Evolutionary conservation across 352 stramenopile genomes (phyloP), one percentile per base, ranked within the genome.

Genomic region (Phytophthora palmivora): DNA sequence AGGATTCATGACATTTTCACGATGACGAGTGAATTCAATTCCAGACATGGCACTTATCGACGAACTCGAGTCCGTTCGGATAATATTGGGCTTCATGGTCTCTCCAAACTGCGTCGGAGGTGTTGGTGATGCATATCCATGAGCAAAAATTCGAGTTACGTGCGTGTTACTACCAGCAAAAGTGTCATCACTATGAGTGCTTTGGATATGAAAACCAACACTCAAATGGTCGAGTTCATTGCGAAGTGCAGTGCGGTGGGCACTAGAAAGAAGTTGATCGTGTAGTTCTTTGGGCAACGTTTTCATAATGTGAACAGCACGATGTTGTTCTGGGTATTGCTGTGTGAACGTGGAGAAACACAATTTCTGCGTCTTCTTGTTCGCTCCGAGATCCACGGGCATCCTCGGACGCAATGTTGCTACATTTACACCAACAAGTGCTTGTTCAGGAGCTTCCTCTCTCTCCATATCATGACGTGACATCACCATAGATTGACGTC

Each of bases 231-330:
- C 74, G 5, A 90, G 53, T 37, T 80, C 72, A 14, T 74, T 67
- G 5, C 76, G 76, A 15, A 87, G 58, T 18, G 78, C 62, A 34
- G 78, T 72, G 24, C 78, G 71, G 46, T 88, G 67, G 1, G 74
- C 53, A 19, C 24, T 61, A 0, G 68, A 15, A 15, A 89, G 67
- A n/a, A 88, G 26, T 45, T 88, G 52, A 21, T 82, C 73, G 24
- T 81, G 80, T 12, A 72, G 47, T 11, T 74, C 33, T 53, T 87
- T 86, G 0, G 78, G 80, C 18, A 89, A 50, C 14, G 78, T 87
- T 69, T 87, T 87, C 63, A 86, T 84, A 18, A 89, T 57, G 76
- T 89, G 80, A 18, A 80, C 63, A 8, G 80, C 80, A 6, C 74
- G 80, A 32, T 80, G 59, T 11, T 83, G 60, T n/a, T 36, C 50